Evolutionary conservation across 2,329 filamentous ascomycete species (phyloP), one percentile per base, ranked within the genome.

Genomic region (Cercospora janseana): DNA sequence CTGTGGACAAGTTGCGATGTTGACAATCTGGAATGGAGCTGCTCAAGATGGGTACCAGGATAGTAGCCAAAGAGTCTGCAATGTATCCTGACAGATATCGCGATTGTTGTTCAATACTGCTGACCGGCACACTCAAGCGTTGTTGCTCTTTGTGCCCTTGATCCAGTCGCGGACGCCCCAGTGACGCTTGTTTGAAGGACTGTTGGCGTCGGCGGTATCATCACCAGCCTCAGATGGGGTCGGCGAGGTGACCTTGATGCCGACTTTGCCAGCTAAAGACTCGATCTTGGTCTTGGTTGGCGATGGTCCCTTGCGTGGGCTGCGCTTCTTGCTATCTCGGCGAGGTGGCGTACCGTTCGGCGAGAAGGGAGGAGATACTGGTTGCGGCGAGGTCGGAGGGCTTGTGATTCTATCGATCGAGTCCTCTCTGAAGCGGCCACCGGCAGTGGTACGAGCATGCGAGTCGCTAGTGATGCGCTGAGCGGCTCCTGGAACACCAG

Each of bases 241-340:
- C 40, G 59, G 57, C n/a, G 54, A 54, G 26, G 58, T 51, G 15
- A 64, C 61, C 49, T 63, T 66, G 59, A 67, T 68, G 24, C 70
- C 70, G 49, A 74, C 71, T 55, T 70, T 74, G 63, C 70, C 73
- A 23, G 72, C 73, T 26, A 76, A 69, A 32, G 71, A 67, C 60
- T 74, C 73, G 40, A 75, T 70, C 63, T 70, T 73, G 41, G 66
- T 71, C 56, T 75, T 74, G 44, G 73, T 68, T 13, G 73, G 73
- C 6, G 72, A 75, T 23, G 62, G 62, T 13, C 49, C 46, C 48
- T 61, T 65, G 47, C 31, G 50, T 9, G 60, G 56, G 29, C 54
- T 60, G 23, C 45, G 46, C 45, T 38, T 48, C 42, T 32, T 52
- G 28, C 38, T 42, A 20, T 49, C 44, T 23, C 40, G 37, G 15